phyloP scores from a whole-genome alignment of 2,329 filamentous ascomycete genomes.

The Emmonsiellopsis sp. region DNA sequence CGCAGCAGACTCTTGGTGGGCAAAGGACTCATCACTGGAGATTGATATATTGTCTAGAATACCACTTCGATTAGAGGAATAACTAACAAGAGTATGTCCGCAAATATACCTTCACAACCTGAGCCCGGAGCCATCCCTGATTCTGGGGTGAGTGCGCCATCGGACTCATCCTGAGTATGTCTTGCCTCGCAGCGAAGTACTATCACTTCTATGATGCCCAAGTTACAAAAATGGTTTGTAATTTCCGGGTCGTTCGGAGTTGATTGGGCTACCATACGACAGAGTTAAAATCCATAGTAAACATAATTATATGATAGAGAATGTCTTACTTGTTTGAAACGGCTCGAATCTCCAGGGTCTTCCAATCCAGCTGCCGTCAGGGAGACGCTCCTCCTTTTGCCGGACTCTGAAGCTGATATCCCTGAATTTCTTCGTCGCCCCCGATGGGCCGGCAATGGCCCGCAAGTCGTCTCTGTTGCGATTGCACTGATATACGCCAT shows the following conservation, averaged over 20 bases:
- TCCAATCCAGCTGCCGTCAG: conserved; percentile 40
- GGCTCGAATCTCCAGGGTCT: conserved; percentile 46
- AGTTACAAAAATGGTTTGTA: conserved; percentile 14
- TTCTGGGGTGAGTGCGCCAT: conserved; percentile 10
- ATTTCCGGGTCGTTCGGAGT: neutral
- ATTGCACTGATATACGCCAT: conserved; percentile 50
- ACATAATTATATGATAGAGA: no score
- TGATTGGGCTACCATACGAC: neutral
- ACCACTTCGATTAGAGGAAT: neutral
- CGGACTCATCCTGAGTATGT: conserved; percentile 13
- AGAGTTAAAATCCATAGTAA: neutral
- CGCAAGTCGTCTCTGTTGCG: conserved; percentile 39
- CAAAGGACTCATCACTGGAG: neutral
- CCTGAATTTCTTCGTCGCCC: conserved; percentile 21
- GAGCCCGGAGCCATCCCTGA: conserved; percentile 16
- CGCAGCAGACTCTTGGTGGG: neutral
- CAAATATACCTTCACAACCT: conserved; percentile 12
- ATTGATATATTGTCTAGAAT: neutral
- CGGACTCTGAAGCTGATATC: conserved; percentile 42
- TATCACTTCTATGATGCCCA: conserved; percentile 23
- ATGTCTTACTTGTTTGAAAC: conserved; percentile 37
- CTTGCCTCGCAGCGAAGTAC: conserved; percentile 19
- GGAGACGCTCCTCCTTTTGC: conserved; percentile 45
- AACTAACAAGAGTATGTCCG: neutral
- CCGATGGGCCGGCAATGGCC: conserved; percentile 8